Evolutionary conservation across 306 rosid genomes (phyloP).

Genomic region (Canavalia gladiata): DNA sequence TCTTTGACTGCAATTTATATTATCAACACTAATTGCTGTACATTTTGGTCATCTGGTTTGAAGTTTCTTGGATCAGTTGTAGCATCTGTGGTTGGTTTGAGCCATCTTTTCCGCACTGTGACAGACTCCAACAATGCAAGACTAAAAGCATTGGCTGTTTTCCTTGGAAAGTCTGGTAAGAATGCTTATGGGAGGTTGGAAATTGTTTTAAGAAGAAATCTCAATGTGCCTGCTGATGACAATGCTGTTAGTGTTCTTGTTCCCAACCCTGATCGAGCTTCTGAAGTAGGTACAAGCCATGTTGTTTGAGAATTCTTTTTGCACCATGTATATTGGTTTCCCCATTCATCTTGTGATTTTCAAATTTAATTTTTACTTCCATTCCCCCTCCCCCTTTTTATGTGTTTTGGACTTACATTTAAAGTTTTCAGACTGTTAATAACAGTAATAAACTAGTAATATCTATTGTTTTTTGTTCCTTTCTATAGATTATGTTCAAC

Average conservation of each 20-base stretch:
- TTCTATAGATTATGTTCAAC: constrained; percentile 66
- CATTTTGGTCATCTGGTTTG: constrained; percentile 48
- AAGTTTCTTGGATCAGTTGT: constrained; percentile 72
- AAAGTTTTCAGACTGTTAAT: constrained; percentile 34
- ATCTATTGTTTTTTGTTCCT: constrained; percentile 38
- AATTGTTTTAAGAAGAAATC: constrained; percentile 71
- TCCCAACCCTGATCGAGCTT: constrained; percentile 57
- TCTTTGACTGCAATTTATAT: constrained; percentile 42
- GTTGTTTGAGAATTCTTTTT: constrained; percentile 45
- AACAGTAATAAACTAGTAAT: constrained; percentile 20
- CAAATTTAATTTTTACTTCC: constrained; percentile 30
- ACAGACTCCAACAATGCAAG: constrained; percentile 69
- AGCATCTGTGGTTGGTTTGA: constrained; percentile 81
- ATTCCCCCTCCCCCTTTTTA: background rate
- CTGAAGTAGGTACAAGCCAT: constrained; percentile 65
- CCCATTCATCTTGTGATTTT: constrained; percentile 37
- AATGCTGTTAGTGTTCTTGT: constrained; percentile 82
- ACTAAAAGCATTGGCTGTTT: constrained; percentile 70
- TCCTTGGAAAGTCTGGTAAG: constrained; percentile 62
- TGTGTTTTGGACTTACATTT: constrained; percentile 40
- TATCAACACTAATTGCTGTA: constrained; percentile 49
- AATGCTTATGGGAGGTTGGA: constrained; percentile 53
- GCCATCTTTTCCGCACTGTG: constrained; percentile 69
- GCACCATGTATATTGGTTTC: constrained; percentile 17
- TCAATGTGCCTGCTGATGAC: constrained; percentile 67